Conservation (phyloP, 2,329 filamentous ascomycete genomes). For the Coniella vitis region DNA sequence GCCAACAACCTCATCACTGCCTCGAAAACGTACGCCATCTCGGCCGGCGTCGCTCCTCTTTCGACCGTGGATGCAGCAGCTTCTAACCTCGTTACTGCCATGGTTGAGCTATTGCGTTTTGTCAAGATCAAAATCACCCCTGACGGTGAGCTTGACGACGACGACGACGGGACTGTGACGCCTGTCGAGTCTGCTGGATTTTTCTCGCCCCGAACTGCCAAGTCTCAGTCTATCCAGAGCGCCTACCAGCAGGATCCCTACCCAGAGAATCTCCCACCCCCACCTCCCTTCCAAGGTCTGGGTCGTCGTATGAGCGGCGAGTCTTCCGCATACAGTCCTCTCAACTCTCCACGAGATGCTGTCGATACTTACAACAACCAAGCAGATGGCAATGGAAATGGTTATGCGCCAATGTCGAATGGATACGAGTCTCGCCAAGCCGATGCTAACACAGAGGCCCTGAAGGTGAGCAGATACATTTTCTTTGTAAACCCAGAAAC, state of each 20-base stretch:
- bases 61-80: conserved; percentile 89
- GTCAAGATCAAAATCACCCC: conserved; percentile 80
- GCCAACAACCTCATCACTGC: conserved; percentile 95
- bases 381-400: conserved; percentile 32
- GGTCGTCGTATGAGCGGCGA: conserved; percentile 54
- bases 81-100: conserved; percentile 76
- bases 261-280: conserved; percentile 36
- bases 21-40: conserved; percentile 80
- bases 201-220: conserved; percentile 49
- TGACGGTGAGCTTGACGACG: conserved; percentile 67
- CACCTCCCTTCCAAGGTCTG: conserved; percentile 52
- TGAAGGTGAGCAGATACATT: conserved; percentile 31
- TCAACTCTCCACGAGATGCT: conserved; percentile 61
- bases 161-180: conserved; percentile 60
- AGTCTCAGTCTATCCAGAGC: conserved; percentile 17
- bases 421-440: conserved; percentile 28
- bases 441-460: conserved; percentile 40
- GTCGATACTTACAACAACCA: conserved; percentile 35
- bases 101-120: conserved; percentile 76
- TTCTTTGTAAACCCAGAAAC: no score
- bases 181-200: conserved; percentile 63
- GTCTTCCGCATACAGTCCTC: conserved; percentile 69
- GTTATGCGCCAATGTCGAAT: conserved; percentile 30
- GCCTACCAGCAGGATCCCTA: conserved; percentile 28
- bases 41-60: conserved; percentile 83